phyloP scores from a whole-genome alignment of 108 stramenopile species.

The Nitzschia inconspicua region DNA sequence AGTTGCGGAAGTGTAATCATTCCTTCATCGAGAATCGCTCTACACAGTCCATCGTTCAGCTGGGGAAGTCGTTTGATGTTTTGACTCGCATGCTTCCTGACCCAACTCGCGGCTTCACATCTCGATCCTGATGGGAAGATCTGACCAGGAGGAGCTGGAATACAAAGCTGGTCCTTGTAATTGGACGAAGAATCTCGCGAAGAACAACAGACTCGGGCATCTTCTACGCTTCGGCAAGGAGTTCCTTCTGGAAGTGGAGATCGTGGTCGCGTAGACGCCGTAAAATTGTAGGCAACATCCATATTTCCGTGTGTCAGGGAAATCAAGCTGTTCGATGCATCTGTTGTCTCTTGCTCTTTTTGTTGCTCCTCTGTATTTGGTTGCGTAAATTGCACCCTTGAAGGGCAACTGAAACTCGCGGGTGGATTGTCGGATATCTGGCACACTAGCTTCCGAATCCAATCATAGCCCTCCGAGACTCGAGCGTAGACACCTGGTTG shows the following conservation, averaged over 20 bases:
- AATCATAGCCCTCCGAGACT: constrained; percentile 2
- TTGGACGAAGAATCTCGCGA: neutral
- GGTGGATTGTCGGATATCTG: constrained; percentile 11
- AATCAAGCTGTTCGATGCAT: too few relatives aligned
- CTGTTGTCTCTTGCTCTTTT: too few relatives aligned
- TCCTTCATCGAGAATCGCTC: neutral
- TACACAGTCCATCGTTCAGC: too few relatives aligned
- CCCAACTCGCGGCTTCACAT: neutral
- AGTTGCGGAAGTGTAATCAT: neutral
- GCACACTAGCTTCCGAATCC: constrained; percentile 8
- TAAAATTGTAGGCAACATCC: too few relatives aligned
- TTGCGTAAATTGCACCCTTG: too few relatives aligned
- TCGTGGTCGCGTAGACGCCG: too few relatives aligned
- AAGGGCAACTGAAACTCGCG: constrained; percentile 5
- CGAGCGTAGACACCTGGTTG: constrained; percentile 12
- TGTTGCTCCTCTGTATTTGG: too few relatives aligned
- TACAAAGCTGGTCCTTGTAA: neutral
- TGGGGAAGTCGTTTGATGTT: too few relatives aligned
- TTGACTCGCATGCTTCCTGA: neutral
- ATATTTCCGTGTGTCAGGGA: too few relatives aligned
- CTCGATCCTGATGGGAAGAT: neutral
- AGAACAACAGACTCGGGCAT: neutral
- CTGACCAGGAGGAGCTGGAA: neutral
- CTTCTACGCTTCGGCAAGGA: neutral
- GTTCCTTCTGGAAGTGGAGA: neutral